Evolutionary conservation across 2,329 filamentous ascomycete species (phyloP), one percentile per base, ranked within the genome.

Genomic region (Aspergillus chevalieri): DNA sequence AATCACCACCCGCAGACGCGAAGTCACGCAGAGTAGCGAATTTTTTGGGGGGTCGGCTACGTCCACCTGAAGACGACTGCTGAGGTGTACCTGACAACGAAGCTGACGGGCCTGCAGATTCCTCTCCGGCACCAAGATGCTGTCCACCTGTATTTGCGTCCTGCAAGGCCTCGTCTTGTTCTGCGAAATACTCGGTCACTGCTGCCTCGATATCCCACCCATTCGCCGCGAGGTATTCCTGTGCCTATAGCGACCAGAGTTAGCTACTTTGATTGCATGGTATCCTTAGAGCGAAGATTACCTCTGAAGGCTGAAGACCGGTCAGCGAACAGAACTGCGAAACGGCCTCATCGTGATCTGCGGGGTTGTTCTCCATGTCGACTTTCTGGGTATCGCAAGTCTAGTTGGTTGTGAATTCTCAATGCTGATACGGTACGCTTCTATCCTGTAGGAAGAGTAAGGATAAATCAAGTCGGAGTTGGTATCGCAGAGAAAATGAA

Each of bases 121-220:
- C 34, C 47, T 57, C 57, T 39, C 59, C 61, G 7, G 57, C 51
- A 21, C 57, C 62, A 47, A 64, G 47, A 34, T 53, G 54, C 34
- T 50, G 57, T 8, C 59, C 64, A n/a, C 47, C 58, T 17, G 57
- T 57, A 49, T 53, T 65, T 51, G 54, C 64, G 36, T 66, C 68
- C 50, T 68, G 61, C 47, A 64, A 51, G 22, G 60, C 62, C 53
- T 73, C 69, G 49, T 73, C 65, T 54, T 74, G 72, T 51, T 74
- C 71, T 30, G 70, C 68, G 62, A 81, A 88, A 71, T 78, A 87
- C 46, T 81, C 78, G 26, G 80, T 76, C 47, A 80, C 78, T 14
- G 85, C 85, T 8, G 75, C 71, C 56, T 79, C 75, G 41, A 88
- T 70, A 60, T 89, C 79, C 84, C 86, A 89, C 55, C 78, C 72